Percentiles rank a stretch among this genome's conserved stretches.
These are phyloP conservation scores for Metarhizium anisopliae DNA, from an alignment of 2,329 filamentous ascomycete genomes.

Conservation along the genomic window DNA sequence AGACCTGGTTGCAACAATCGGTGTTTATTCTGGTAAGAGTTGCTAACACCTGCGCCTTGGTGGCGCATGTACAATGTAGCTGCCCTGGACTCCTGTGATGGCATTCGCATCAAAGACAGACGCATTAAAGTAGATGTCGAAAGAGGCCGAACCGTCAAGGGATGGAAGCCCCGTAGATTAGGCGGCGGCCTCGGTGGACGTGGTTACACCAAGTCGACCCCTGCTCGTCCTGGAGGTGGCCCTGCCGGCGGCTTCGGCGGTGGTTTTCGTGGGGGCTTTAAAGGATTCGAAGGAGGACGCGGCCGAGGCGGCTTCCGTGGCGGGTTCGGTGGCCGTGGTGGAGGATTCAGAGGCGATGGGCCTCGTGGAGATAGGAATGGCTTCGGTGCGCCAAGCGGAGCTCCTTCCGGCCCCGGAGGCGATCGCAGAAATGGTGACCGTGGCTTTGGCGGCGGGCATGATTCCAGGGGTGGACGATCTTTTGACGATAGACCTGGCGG, in stretches of 20 bases:
- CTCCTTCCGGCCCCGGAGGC: conserved; percentile 50
- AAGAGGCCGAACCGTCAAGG: conserved; percentile 85
- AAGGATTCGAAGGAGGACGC: conserved; percentile 36
- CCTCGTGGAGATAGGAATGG: conserved; percentile 34
- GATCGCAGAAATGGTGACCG: conserved; percentile 35
- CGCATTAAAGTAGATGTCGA: conserved; percentile 93
- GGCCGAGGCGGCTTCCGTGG: conserved; percentile 31
- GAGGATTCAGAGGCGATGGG: conserved; percentile 39
- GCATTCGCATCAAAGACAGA: conserved; percentile 85
- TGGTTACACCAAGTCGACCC: conserved; percentile 81
- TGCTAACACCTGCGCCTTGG: conserved; percentile 56
- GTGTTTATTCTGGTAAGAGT: conserved; percentile 43
- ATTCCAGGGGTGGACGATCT: conserved; percentile 44
- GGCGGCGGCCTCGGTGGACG: conserved; percentile 88
- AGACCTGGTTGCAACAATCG: conserved; percentile 1
- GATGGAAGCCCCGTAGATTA: conserved; percentile 85
- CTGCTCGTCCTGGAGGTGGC: conserved; percentile 52
- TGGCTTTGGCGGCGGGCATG: conserved; percentile 40
- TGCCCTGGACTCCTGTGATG: conserved; percentile 79
- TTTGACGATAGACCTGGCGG: conserved; percentile 47
- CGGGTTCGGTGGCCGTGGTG: conserved; percentile 40
- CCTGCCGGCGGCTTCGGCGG: conserved; percentile 49
- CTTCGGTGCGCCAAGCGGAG: conserved; percentile 42
- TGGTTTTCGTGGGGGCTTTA: conserved; percentile 34
- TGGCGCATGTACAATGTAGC: conserved; percentile 58